A percentile compares a stretch with the other conserved stretches of the same genome.
phyloP scores from a whole-genome alignment of 176 grass and related monocot species.

The Aegilops bicornis region DNA sequence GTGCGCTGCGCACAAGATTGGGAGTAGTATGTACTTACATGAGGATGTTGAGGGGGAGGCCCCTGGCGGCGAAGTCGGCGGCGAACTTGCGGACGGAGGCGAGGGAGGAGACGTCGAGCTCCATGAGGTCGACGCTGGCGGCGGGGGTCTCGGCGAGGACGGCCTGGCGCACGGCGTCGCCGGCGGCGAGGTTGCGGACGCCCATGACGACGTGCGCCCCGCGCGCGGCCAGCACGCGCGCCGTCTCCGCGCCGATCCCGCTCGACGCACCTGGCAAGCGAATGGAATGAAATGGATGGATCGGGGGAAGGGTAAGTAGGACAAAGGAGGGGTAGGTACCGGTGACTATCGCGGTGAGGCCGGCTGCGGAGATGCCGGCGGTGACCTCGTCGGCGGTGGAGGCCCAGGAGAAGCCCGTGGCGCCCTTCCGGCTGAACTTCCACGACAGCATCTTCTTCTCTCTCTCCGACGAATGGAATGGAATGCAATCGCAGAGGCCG shows the following conservation, averaged over 20 bases:
- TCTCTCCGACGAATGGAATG: too few species aligned
- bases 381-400: too few species aligned
- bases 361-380: too few species aligned
- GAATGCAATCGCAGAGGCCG: too few species aligned
- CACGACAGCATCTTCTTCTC: too few species aligned
- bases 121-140: conserved; percentile 62
- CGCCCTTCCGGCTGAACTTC: too few species aligned
- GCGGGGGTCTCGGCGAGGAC: conserved; percentile 50
- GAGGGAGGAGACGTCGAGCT: conserved; percentile 82
- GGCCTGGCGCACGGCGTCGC: conserved; percentile 35
- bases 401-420: too few species aligned
- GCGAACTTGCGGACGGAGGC: conserved; percentile 77
- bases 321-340: neutral
- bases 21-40: conserved; percentile 22
- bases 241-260: conserved; percentile 80
- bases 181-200: conserved; percentile 54
- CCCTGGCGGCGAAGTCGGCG: conserved; percentile 41
- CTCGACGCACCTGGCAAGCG: conserved; percentile 56
- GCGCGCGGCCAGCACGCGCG: conserved; percentile 62
- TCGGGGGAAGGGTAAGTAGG: neutral
- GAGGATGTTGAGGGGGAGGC: conserved; percentile 85
- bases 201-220: conserved; percentile 87
- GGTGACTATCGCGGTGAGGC: too few species aligned
- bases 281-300: neutral
- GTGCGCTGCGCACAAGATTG: too few species aligned